phyloP scores from a whole-genome alignment of 169 alveolate species.

The Eimeria acervulina region DNA sequence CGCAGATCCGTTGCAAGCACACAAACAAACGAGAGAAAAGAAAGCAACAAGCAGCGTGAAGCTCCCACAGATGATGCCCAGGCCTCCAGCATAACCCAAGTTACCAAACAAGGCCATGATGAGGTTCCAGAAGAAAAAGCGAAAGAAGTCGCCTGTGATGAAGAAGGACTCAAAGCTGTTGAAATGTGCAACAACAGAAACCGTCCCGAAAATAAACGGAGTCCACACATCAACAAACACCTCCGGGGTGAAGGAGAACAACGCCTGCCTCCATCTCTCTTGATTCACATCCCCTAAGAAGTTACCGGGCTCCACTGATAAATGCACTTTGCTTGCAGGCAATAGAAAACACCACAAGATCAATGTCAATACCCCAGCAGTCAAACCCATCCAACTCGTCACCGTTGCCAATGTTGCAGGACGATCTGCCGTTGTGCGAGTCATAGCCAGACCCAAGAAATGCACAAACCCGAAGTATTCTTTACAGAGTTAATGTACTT shows the following conservation, averaged over 20 bases:
- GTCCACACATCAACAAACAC: constrained; percentile 76
- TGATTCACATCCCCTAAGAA: constrained; percentile 77
- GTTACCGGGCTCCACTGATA: constrained; percentile 27
- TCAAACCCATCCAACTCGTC: constrained; percentile 71
- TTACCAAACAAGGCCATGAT: constrained; percentile 77
- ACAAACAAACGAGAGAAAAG: constrained; percentile 70
- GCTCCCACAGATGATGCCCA: constrained; percentile 76
- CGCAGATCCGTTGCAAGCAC: constrained; percentile 72
- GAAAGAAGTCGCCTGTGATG: constrained; percentile 49
- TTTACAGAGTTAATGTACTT: too few relatives aligned
- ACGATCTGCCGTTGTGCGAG: constrained; percentile 1
- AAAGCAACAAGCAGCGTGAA: constrained; percentile 71
- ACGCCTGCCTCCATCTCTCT: constrained; percentile 62
- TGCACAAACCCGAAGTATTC: too few relatives aligned
- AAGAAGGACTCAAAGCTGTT: constrained; percentile 26
- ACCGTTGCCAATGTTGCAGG: constrained; percentile 46
- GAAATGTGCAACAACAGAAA: constrained; percentile 81
- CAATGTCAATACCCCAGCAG: constrained; percentile 53
- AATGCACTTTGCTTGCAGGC: constrained; percentile 38
- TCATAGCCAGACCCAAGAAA: neutral
- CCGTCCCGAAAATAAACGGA: constrained; percentile 83
- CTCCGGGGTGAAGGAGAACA: constrained; percentile 77
- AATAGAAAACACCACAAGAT: constrained; percentile 72
- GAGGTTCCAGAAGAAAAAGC: constrained; percentile 75
- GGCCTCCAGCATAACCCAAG: constrained; percentile 79